Evolutionary conservation across 2,329 filamentous ascomycete genomes (phyloP).

Genomic region (Hymenoscyphus scutula): DNA sequence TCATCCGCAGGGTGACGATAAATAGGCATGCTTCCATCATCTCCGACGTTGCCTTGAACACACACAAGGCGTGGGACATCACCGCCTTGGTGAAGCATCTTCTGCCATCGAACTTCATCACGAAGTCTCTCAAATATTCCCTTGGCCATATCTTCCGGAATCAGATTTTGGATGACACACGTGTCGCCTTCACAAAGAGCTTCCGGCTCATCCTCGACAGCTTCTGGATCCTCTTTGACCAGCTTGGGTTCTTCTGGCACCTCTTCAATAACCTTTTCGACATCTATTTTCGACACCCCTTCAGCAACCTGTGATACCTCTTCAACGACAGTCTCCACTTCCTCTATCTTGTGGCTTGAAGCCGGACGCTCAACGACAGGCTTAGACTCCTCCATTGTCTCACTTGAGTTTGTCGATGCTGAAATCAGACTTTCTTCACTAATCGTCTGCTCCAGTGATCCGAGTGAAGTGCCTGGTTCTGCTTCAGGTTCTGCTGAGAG

Average conservation of each 20-base stretch:
- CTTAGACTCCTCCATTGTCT: background rate
- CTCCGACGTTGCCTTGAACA: conserved; percentile 71
- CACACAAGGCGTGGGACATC: conserved; percentile 89
- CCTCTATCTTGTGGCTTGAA: conserved; percentile 1
- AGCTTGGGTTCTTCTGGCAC: background rate
- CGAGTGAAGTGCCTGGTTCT: background rate
- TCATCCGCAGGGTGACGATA: conserved; percentile 94
- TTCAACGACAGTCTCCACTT: background rate
- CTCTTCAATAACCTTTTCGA: background rate
- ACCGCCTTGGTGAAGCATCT: conserved; percentile 88
- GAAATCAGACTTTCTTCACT: background rate
- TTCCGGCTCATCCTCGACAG: background rate
- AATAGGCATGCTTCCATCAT: conserved; percentile 76
- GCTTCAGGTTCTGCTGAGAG: background rate
- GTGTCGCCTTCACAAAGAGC: conserved; percentile 79
- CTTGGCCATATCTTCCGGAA: conserved; percentile 55
- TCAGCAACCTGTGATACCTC: background rate
- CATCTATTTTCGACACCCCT: background rate
- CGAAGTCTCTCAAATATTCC: conserved; percentile 68
- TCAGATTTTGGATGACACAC: conserved; percentile 65
- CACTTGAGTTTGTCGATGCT: background rate
- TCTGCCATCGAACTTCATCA: conserved; percentile 79
- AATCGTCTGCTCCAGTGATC: background rate
- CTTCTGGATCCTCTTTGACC: background rate
- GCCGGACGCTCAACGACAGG: background rate